Evolutionary conservation across 2,329 filamentous ascomycete species (phyloP).

Genomic region (Drechslerella stenobrocha): DNA sequence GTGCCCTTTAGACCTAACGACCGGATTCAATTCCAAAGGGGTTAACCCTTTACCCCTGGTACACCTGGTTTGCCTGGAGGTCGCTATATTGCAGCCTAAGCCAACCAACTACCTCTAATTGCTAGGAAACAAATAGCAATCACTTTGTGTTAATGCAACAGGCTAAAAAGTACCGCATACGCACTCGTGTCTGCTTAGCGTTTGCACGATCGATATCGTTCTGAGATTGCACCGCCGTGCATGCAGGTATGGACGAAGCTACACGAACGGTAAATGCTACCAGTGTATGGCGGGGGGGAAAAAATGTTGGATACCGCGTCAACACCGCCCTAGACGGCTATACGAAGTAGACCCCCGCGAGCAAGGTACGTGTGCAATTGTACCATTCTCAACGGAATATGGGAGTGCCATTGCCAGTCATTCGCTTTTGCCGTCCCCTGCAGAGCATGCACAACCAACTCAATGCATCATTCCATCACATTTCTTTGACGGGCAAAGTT

Average conservation of each 20-base stretch:
- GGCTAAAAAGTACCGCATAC: background rate
- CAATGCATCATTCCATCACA: conserved; percentile 9
- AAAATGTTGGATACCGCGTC: conserved; percentile 2
- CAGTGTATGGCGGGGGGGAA: background rate
- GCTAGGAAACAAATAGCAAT: conserved; percentile 2
- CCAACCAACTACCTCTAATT: conserved; percentile 9
- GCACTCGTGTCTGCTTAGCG: background rate
- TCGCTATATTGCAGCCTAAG: conserved; percentile 12
- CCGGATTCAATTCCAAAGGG: conserved; percentile 2
- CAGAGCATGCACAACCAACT: conserved; percentile 6
- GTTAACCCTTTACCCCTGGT: background rate
- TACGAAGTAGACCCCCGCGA: background rate
- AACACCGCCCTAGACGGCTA: background rate
- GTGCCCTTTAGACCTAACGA: conserved; percentile 18
- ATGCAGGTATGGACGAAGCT: background rate
- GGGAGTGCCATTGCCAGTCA: background rate
- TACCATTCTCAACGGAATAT: conserved; percentile 18
- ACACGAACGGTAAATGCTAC: too few species aligned
- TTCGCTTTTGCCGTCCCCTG: background rate
- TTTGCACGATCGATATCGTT: conserved; percentile 1
- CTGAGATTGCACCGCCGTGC: background rate
- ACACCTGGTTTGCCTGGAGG: background rate
- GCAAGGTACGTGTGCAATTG: background rate
- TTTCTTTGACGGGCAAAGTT: conserved; percentile 4
- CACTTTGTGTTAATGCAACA: conserved; percentile 2